Base-by-base conservation (phyloP, 371 early-diverging fungal genomes). In the Syncephalastrum monosporum region DNA sequence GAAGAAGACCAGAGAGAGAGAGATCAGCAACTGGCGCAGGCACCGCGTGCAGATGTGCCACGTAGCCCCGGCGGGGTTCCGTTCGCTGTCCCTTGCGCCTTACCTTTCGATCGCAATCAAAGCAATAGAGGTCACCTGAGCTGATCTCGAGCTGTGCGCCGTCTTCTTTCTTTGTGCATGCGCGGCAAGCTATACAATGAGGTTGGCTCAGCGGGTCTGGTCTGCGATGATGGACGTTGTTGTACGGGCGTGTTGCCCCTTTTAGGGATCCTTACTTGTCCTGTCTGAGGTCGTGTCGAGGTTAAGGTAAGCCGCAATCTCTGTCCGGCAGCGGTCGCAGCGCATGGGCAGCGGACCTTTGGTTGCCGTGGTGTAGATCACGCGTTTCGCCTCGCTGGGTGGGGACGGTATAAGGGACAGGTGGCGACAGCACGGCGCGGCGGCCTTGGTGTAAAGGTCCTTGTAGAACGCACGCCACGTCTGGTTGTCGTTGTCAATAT, bases 321-420 rank as follows among this genome's bases (percentile, higher is more conserved):
- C 27, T 12, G 45, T 43, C n/a, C 57, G 56, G 51, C 76, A 75
- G 10, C 64, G 21, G 29, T 72, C 72, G 52, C 76, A 75, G 19
- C 47, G 23, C 16, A 61, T 48, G 6, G 59, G 49, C 29, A 25
- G 8, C 24, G 55, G 50, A 5, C 24, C 13, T 23, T 55, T 27
- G 6, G 46, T 38, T 25, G 59, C 59, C 49, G 38, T 60, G 47
- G 46, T 23, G 42, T 63, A 68, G 4, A 71, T 24, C 41, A 67
- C 61, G 49, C 65, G 50, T 57, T 72, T 72, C 2, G 67, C 57
- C 42, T 71, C 68, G 17, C 33, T 55, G 13, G 57, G 53, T 16
- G 56, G 48, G 23, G 67, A 62, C 12, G 54, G 57, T 16, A 68
- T 42, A 29, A 38, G 47, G 33, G 56, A 47, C 17, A 63, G 56